Percentiles rank a stretch among this genome's conserved stretches.
These are phyloP conservation scores for Aspergillus funiculosus DNA, from an alignment of 495 filamentous ascomycete species.

Conservation along the genomic window DNA sequence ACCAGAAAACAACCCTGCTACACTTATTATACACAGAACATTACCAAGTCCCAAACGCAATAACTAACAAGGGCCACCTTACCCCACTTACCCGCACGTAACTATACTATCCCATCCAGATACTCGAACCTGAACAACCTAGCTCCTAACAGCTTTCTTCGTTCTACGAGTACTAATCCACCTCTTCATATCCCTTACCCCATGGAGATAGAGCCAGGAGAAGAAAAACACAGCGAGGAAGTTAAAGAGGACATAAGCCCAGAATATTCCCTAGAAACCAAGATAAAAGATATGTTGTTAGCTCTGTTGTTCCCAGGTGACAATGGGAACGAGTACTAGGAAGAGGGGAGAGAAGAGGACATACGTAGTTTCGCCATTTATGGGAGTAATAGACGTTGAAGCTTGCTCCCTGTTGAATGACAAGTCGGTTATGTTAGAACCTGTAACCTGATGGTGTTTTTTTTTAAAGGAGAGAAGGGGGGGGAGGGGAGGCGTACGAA, in stretches of 20 bases:
- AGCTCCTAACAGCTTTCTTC: constrained; percentile 20
- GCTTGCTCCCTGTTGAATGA: constrained; percentile 31
- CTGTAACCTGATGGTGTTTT: no score
- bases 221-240: constrained; percentile 45
- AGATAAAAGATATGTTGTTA: no score
- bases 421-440: constrained; percentile 5
- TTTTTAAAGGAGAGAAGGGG: neutral
- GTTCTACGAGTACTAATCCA: constrained; percentile 41
- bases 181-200: constrained; percentile 35
- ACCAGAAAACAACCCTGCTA: neutral
- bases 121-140: no score
- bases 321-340: neutral
- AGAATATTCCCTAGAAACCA: constrained; percentile 56
- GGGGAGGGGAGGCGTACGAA: constrained; percentile 39
- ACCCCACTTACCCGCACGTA: no score
- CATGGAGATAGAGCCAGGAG: constrained; percentile 52
- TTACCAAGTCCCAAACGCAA: no score
- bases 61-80: no score
- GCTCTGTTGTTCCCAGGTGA: neutral
- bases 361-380: constrained; percentile 59
- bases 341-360: constrained; percentile 20
- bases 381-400: constrained; percentile 49
- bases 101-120: no score
- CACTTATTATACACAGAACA: no score
- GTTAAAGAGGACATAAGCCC: constrained; percentile 51